These are phyloP conservation scores for Poa annua DNA, from an alignment of 176 grass and related monocot genomes.

Conservation along the genomic window DNA sequence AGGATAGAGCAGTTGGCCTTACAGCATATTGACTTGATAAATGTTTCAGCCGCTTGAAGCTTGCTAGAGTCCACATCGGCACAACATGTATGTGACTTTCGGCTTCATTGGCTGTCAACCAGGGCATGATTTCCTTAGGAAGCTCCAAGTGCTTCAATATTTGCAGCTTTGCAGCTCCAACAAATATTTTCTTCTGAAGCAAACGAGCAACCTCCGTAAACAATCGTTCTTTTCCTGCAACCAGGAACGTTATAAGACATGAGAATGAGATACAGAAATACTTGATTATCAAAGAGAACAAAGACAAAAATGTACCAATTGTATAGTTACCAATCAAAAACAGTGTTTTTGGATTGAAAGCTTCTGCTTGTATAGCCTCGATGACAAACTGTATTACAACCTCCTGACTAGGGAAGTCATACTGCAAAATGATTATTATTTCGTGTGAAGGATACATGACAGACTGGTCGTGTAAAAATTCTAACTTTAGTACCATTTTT, in stretches of 20 bases:
- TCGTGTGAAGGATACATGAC: conserved; percentile 3
- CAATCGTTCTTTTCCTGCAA: conserved; percentile 88
- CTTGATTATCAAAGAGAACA: conserved; percentile 1
- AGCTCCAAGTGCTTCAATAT: conserved; percentile 71
- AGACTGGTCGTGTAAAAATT: conserved; percentile 28
- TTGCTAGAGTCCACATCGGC: conserved; percentile 95
- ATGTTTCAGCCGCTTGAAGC: conserved; percentile 91
- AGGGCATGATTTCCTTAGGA: conserved; percentile 79
- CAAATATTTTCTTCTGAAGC: conserved; percentile 86
- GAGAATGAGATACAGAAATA: conserved; percentile 16
- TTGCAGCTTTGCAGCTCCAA: conserved; percentile 78
- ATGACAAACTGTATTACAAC: conserved; percentile 90
- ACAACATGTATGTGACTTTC: conserved; percentile 98
- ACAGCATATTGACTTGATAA: conserved; percentile 86
- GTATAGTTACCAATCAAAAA: conserved; percentile 98
- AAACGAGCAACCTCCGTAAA: conserved; percentile 87
- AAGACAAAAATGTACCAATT: conserved; percentile 67
- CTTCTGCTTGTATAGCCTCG: conserved; percentile 96
- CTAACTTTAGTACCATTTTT: conserved; percentile 13
- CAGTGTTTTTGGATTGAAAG: conserved; percentile 92
- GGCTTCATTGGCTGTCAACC: conserved; percentile 90
- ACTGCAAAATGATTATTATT: conserved; percentile 58
- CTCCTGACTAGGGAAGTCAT: conserved; percentile 94
- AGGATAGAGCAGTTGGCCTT: conserved; percentile 41
- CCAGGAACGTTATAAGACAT: background rate